Base-by-base conservation (phyloP, 192 early-diverging fungal species). In the Lobosporangium transversale region DNA sequence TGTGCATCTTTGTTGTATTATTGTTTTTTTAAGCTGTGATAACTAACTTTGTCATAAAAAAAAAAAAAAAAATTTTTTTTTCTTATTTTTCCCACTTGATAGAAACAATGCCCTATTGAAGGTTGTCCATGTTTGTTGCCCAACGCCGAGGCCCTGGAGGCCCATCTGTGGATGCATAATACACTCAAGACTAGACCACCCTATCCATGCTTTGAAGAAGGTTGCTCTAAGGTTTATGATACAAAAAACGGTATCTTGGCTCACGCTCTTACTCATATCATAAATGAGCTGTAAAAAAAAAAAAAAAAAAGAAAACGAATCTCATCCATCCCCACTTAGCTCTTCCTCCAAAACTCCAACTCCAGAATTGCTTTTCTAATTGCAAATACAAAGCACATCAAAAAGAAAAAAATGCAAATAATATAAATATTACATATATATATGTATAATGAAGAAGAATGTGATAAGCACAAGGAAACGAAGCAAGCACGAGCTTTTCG, bases 181-280 rank as follows among this genome's bases (percentile, higher is more conserved):
- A 76, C 73, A 2, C 53, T 76, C 32, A 76, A 66, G 65, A 76
- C 64, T 18, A 59, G 49, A 27, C 73, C 73, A 10, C 73, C 73
- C n/a, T 76, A 76, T 44, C 73, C 73, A 14, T 76, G 73, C 37
- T 76, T 76, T 35, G 73, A 76, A 49, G 73, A 76, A 9, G 65
- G 65, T 7, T 76, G 73, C 29, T 62, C 57, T 8, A 61, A 67
- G 26, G 73, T 76, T 23, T 76, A 53, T 44, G 73, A 76, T n/a
- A 76, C 73, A 14, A 76, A 76, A 21, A 32, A 62, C 7, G 65
- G 64, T 15, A 67, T 76, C 45, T 26, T 76, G 17, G 58, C 64
- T 15, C 73, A 76, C 23, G 58, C 73, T 15, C 59, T 76, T 12
- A 67, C 73, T 12, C 73, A 76, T 53, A 37, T 66, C 30, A 56